Percentiles rank a stretch among this genome's conserved stretches.
phyloP scores from a whole-genome alignment of 768 basidiomycete species.

The Candolleomyces efflorescens region DNA sequence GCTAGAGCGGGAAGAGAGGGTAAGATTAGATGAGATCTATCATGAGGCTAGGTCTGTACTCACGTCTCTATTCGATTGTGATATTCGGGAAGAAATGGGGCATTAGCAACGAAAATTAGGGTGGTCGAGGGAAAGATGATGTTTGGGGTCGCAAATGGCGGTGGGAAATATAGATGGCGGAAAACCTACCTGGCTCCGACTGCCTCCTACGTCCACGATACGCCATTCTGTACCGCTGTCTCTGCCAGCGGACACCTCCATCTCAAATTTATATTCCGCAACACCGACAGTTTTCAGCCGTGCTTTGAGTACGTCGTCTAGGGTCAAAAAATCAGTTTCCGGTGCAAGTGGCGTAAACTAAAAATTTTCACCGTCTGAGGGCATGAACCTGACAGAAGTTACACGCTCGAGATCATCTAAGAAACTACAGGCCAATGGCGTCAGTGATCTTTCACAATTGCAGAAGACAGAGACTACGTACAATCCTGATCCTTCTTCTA shows the following conservation, averaged over 20 bases:
- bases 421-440: constrained; percentile 42
- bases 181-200: constrained; percentile 58
- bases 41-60: background rate
- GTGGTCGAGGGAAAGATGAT: background rate
- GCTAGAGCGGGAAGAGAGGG: constrained; percentile 27
- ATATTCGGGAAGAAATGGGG: background rate
- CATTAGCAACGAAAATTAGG: background rate
- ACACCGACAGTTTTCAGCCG: constrained; percentile 76
- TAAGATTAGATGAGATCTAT: background rate
- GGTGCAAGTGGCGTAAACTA: background rate
- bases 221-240: constrained; percentile 66
- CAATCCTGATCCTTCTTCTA: constrained; percentile 77
- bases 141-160: background rate
- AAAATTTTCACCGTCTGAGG: constrained; percentile 53
- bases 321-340: background rate
- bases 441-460: background rate
- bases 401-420: constrained; percentile 66
- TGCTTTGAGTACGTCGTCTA: constrained; percentile 75
- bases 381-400: constrained; percentile 57
- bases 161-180: background rate
- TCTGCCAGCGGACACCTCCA: constrained; percentile 53
- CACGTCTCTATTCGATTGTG: constrained; percentile 18
- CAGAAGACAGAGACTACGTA: constrained; percentile 23
- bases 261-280: constrained; percentile 77
- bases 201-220: constrained; percentile 76